Conservation (phyloP, 1,139 yeast genomes). For the Kodamaea fungicola region DNA sequence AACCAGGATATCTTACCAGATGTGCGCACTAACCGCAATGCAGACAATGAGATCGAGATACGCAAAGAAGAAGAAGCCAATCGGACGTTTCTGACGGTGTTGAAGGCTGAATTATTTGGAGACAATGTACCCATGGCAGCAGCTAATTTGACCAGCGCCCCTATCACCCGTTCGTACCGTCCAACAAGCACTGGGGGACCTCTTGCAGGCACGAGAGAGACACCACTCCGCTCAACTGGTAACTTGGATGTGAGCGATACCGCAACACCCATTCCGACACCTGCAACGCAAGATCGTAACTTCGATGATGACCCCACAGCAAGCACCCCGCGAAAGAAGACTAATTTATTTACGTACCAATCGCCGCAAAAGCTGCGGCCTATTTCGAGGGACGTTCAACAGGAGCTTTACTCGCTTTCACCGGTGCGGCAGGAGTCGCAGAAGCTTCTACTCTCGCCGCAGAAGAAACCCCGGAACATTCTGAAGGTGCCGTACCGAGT, state of each 20-base stretch:
- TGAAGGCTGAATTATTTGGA: conserved; percentile 90
- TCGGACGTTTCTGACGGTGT: conserved; percentile 77
- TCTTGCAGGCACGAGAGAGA: conserved; percentile 4
- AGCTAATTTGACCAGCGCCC: conserved; percentile 23
- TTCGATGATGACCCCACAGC: conserved; percentile 25
- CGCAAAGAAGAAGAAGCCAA: conserved; percentile 81
- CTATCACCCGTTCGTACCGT: conserved; percentile 13
- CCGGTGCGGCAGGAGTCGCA: conserved; percentile 92
- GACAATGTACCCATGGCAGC: conserved; percentile 67
- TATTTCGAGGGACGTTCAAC: conserved; percentile 57
- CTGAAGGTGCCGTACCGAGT: conserved; percentile 89
- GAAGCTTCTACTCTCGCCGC: conserved; percentile 72
- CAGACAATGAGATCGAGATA: conserved; percentile 62
- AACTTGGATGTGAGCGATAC: conserved; percentile 4
- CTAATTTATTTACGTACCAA: conserved; percentile 67
- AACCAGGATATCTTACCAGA: conserved; percentile 44
- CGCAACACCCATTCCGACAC: conserved; percentile 6
- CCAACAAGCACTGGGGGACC: conserved; percentile 17
- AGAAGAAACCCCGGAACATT: conserved; percentile 72
- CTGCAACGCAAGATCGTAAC: conserved; percentile 1
- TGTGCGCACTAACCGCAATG: conserved; percentile 23
- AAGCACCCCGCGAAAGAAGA: conserved; percentile 51
- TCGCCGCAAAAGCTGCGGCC: conserved; percentile 66
- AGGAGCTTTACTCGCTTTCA: conserved; percentile 73
- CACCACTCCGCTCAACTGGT: conserved; percentile 1